phyloP scores from a whole-genome alignment of 805 yeast genomes.

The Wickerhamomyces tratensis region DNA sequence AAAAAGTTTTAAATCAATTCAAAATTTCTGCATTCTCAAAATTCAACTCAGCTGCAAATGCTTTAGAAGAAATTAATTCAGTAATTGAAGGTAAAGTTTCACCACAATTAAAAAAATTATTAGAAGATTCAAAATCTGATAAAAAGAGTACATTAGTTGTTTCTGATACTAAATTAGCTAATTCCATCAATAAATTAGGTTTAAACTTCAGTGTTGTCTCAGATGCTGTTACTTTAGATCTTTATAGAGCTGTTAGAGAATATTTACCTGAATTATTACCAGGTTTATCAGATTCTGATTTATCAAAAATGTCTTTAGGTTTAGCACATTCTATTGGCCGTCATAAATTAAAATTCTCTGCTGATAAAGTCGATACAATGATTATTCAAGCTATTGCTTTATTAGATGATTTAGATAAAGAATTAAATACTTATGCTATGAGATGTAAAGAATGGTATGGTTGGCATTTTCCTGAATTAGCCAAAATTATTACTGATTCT shows the following conservation, averaged over 20 bases:
- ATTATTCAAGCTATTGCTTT: conserved; percentile 97
- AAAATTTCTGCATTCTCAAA: conserved; percentile 94
- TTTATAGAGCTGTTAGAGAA: conserved; percentile 92
- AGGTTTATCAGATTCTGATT: conserved; percentile 76
- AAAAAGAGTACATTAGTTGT: conserved; percentile 85
- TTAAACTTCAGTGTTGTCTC: conserved; percentile 81
- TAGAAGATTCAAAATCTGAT: conserved; percentile 67
- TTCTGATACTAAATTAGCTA: conserved; percentile 92
- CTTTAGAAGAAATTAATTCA: conserved; percentile 90
- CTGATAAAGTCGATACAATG: conserved; percentile 98
- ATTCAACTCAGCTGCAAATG: conserved; percentile 89
- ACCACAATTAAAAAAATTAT: conserved; percentile 64
- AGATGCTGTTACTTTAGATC: conserved; percentile 90
- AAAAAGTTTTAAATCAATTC: conserved; percentile 80
- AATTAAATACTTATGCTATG: conserved; percentile 97
- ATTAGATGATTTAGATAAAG: conserved; percentile 94
- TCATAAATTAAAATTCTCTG: conserved; percentile 93
- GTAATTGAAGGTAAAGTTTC: conserved; percentile 92
- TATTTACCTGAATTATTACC: conserved; percentile 90
- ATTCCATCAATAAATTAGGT: conserved; percentile 91
- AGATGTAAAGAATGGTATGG: conserved; percentile 99
- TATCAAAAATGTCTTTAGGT: conserved; percentile 95
- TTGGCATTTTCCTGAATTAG: conserved; percentile 99
- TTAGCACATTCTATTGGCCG: conserved; percentile 98
- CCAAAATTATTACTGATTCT: conserved; percentile 92